phyloP scores from a whole-genome alignment of 495 filamentous ascomycete species.

The Achaetomiella virescens region DNA sequence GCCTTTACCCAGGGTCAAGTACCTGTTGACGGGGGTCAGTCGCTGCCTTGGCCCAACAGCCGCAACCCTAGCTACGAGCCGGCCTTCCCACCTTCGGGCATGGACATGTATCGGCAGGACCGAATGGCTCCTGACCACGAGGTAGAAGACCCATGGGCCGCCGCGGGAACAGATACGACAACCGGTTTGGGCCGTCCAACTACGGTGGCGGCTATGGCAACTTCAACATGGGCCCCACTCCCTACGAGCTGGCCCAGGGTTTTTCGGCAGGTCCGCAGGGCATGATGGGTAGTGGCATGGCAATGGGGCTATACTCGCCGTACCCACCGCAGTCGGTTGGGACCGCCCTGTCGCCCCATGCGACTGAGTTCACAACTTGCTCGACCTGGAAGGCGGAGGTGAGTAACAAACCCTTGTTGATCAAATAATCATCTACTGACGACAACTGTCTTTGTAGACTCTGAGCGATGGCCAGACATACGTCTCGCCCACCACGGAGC shows the following conservation, averaged over 20 bases:
- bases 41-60: constrained; percentile 32
- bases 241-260: constrained; percentile 31
- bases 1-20: constrained; percentile 32
- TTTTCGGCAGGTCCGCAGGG: constrained; percentile 26
- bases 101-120: constrained; percentile 39
- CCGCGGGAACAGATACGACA: constrained; percentile 40
- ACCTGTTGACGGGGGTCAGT: constrained; percentile 30
- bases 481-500: constrained; percentile 71
- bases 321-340: constrained; percentile 71
- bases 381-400: constrained; percentile 50
- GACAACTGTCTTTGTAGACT: constrained; percentile 37
- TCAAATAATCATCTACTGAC: not conserved
- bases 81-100: constrained; percentile 23
- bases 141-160: constrained; percentile 33
- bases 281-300: constrained; percentile 24
- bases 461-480: constrained; percentile 64
- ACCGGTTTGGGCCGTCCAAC: constrained; percentile 29
- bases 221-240: constrained; percentile 25
- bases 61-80: constrained; percentile 30
- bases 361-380: constrained; percentile 64
- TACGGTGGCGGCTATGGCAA: constrained; percentile 19
- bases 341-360: constrained; percentile 77
- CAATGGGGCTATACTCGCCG: constrained; percentile 48
- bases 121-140: constrained; percentile 44
- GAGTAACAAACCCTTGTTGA: constrained; percentile 12